A percentile compares a stretch with the other conserved stretches of the same genome.
These are phyloP conservation scores for Malus hybrid DNA, from an alignment of 331 rosid genomes.

Conservation along the genomic window DNA sequence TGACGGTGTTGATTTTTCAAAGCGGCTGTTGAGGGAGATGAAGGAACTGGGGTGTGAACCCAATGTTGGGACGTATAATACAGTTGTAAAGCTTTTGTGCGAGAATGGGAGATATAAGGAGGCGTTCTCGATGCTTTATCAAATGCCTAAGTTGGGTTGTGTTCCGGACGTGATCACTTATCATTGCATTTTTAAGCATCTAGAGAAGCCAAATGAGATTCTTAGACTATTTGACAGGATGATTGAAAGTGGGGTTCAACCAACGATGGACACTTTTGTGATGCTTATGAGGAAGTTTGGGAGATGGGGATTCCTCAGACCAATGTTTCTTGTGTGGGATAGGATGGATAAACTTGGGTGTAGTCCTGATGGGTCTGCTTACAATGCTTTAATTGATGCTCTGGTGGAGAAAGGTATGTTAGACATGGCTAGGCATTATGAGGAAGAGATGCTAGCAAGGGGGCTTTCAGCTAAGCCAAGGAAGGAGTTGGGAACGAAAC, in stretches of 20 bases:
- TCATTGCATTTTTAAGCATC: constrained; percentile 50
- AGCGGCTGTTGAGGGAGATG: constrained; percentile 58
- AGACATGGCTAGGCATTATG: constrained; percentile 69
- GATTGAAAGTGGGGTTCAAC: constrained; percentile 64
- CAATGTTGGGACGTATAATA: constrained; percentile 57
- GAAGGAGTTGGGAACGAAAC: constrained; percentile 53
- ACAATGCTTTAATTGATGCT: constrained; percentile 83
- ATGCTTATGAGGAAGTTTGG: constrained; percentile 86
- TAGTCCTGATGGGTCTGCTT: constrained; percentile 78
- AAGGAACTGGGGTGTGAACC: constrained; percentile 69
- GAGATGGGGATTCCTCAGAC: constrained; percentile 91
- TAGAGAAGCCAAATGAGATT: constrained; percentile 64
- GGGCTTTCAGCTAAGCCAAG: constrained; percentile 88
- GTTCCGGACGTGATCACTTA: constrained; percentile 58
- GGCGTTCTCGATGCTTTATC: constrained; percentile 43
- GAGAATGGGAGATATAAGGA: constrained; percentile 57
- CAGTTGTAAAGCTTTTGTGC: constrained; percentile 64
- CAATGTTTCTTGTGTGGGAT: constrained; percentile 65
- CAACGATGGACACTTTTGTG: constrained; percentile 66
- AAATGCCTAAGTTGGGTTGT: constrained; percentile 47
- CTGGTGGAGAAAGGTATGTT: constrained; percentile 71
- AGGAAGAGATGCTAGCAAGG: constrained; percentile 78
- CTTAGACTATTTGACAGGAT: constrained; percentile 57
- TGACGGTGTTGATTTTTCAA: constrained; percentile 73
- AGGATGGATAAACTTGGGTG: constrained; percentile 72